phyloP scores from a whole-genome alignment of 2,329 filamentous ascomycete genomes.

The Clarireedia monteithiana region DNA sequence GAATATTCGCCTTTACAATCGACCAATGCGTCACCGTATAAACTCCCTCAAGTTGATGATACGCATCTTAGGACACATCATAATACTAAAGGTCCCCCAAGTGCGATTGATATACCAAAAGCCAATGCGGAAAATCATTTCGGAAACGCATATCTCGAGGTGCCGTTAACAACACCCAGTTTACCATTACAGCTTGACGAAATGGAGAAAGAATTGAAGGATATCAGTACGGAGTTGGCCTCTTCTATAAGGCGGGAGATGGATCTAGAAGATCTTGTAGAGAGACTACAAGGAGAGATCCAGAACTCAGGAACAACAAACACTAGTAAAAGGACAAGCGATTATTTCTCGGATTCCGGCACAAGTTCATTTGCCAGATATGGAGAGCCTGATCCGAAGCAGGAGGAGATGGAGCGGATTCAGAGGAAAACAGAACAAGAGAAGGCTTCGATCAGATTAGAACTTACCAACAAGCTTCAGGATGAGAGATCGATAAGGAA shows the following conservation, averaged over 20 bases:
- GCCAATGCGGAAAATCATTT: constrained; percentile 31
- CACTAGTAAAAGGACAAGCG: constrained; percentile 70
- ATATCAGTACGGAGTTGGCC: constrained; percentile 88
- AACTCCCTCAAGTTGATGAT: constrained; percentile 24
- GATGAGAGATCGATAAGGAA: constrained; percentile 73
- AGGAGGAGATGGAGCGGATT: constrained; percentile 72
- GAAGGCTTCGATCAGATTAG: constrained; percentile 76
- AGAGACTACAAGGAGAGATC: constrained; percentile 74
- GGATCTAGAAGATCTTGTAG: constrained; percentile 90
- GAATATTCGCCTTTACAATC: constrained; percentile 51
- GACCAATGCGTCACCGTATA: constrained; percentile 37
- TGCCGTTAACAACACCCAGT: constrained; percentile 28
- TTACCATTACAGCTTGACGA: constrained; percentile 61
- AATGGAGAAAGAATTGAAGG: constrained; percentile 88
- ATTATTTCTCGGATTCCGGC: constrained; percentile 97
- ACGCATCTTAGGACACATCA: constrained; percentile 15
- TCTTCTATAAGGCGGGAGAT: constrained; percentile 91
- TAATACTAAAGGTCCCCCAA: constrained; percentile 30
- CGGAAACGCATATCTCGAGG: constrained; percentile 24
- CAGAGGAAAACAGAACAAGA: constrained; percentile 84
- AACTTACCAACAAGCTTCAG: constrained; percentile 78
- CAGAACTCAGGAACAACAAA: constrained; percentile 44
- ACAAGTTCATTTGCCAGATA: constrained; percentile 70
- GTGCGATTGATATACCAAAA: constrained; percentile 28
- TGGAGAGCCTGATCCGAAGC: constrained; percentile 52